These are phyloP conservation scores for Tympanopsis confertula DNA, from an alignment of 2,329 filamentous ascomycete species.

Conservation along the genomic window DNA sequence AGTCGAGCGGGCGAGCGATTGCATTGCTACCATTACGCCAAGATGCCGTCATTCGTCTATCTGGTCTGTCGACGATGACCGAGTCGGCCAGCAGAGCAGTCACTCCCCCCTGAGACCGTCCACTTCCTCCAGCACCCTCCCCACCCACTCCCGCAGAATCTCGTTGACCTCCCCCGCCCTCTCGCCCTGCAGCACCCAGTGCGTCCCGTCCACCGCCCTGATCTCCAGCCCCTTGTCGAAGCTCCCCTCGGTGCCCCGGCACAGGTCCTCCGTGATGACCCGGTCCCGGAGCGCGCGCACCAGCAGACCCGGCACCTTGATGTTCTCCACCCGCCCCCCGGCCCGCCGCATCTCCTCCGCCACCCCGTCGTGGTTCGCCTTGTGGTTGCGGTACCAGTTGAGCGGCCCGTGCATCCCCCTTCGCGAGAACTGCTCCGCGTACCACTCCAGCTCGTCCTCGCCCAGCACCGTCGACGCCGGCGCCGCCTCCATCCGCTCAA, in stretches of 20 bases:
- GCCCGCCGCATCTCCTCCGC: slow-evolving; percentile 46
- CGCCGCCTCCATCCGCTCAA: slow-evolving; percentile 50
- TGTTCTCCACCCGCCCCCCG: slow-evolving; percentile 31
- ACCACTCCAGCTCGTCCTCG: slow-evolving; percentile 65
- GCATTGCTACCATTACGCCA: no score
- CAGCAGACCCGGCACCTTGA: slow-evolving; percentile 60
- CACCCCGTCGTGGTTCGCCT: slow-evolving; percentile 67
- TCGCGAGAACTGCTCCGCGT: slow-evolving; percentile 58
- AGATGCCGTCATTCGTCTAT: no score
- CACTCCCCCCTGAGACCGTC: slow-evolving; percentile 24
- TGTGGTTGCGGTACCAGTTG: slow-evolving; percentile 76
- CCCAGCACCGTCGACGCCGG: slow-evolving; percentile 45
- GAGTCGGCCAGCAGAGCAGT: slow-evolving; percentile 3
- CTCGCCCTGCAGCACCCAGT: slow-evolving; percentile 72
- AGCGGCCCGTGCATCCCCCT: slow-evolving; percentile 68
- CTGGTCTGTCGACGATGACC: slow-evolving; percentile 6
- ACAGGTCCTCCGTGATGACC: slow-evolving; percentile 63
- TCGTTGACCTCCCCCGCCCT: slow-evolving; percentile 59
- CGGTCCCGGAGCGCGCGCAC: slow-evolving; percentile 60
- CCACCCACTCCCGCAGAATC: slow-evolving; percentile 57
- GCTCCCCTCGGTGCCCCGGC: slow-evolving; percentile 56
- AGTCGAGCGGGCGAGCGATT: no score
- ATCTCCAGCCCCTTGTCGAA: slow-evolving; percentile 50
- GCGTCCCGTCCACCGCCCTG: slow-evolving; percentile 55
- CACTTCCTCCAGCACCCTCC: slow-evolving; percentile 27